Percentiles rank a stretch among this genome's conserved stretches.
phyloP scores from a whole-genome alignment of 106 monocot species.

The Narthecium ossifragum region DNA sequence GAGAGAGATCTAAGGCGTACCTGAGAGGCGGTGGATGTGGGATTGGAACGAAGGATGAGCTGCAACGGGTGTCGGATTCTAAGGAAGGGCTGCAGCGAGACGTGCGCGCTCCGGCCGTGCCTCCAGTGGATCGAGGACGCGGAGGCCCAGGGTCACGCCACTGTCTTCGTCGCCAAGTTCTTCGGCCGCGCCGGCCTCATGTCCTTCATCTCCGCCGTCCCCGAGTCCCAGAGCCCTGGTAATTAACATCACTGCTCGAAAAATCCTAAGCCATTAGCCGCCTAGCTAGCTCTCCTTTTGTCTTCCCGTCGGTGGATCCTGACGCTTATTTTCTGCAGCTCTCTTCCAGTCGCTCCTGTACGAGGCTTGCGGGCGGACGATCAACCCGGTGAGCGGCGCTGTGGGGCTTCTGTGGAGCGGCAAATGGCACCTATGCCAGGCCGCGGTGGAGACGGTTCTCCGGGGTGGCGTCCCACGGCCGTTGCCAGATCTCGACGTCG shows the following conservation, averaged over 20 bases:
- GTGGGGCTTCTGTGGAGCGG: slow-evolving; percentile 58
- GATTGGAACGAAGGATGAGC: slow-evolving; percentile 20
- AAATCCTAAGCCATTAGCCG: neutral
- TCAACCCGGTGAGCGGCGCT: slow-evolving; percentile 72
- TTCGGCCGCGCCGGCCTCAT: slow-evolving; percentile 53
- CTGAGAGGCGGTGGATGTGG: neutral
- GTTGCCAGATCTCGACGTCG: neutral
- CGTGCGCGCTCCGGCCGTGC: slow-evolving; percentile 34
- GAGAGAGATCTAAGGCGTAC: neutral
- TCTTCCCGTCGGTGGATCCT: neutral
- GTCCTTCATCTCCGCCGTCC: slow-evolving; percentile 38
- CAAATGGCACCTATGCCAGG: slow-evolving; percentile 69
- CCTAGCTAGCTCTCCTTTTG: neutral
- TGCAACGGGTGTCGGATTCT: slow-evolving; percentile 49
- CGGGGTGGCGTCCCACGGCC: slow-evolving; percentile 39
- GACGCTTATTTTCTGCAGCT: slow-evolving; percentile 15
- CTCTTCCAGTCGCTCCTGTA: slow-evolving; percentile 42
- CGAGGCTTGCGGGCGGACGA: slow-evolving; percentile 14
- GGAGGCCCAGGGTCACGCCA: slow-evolving; percentile 40
- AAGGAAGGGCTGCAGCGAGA: slow-evolving; percentile 46
- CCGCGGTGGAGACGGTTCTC: slow-evolving; percentile 64
- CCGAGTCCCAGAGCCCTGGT: slow-evolving; percentile 25
- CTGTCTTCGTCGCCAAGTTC: slow-evolving; percentile 48
- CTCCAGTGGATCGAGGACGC: slow-evolving; percentile 47
- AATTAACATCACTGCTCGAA: neutral